Conservation (phyloP, 225 moss, liverwort and hornwort genomes). For the Antitrichia curtipendula region DNA sequence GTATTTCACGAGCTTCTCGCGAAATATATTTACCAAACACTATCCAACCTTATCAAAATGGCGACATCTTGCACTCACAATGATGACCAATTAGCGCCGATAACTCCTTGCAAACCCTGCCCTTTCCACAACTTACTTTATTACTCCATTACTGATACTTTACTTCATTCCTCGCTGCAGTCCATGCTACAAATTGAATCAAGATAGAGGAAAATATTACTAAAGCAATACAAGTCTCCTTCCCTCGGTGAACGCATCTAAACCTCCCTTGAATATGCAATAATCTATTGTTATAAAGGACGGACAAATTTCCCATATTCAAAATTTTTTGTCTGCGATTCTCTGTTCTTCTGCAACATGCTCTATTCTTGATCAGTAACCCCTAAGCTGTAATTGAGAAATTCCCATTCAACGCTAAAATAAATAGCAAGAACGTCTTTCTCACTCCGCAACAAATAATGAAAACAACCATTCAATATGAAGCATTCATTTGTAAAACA, state of each 20-base stretch:
- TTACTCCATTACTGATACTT: not conserved
- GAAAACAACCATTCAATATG: not conserved
- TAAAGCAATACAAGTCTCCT: not conserved
- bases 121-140: not conserved
- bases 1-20: not conserved
- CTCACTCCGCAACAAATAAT: not conserved
- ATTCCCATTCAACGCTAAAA: no score
- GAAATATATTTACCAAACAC: not conserved
- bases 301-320: not conserved
- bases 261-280: not conserved
- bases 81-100: not conserved
- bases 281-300: no score
- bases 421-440: not conserved
- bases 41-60: not conserved
- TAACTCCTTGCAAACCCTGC: not conserved
- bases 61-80: not conserved
- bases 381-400: no score
- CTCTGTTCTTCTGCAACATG: not conserved
- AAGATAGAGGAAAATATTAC: not conserved
- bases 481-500: not conserved
- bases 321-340: no score
- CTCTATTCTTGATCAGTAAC: not conserved
- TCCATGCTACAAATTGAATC: not conserved
- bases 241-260: not conserved
- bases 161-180: not conserved